Base-by-base conservation (phyloP, 257 asterid species). In the Marsdenia floribunda region DNA sequence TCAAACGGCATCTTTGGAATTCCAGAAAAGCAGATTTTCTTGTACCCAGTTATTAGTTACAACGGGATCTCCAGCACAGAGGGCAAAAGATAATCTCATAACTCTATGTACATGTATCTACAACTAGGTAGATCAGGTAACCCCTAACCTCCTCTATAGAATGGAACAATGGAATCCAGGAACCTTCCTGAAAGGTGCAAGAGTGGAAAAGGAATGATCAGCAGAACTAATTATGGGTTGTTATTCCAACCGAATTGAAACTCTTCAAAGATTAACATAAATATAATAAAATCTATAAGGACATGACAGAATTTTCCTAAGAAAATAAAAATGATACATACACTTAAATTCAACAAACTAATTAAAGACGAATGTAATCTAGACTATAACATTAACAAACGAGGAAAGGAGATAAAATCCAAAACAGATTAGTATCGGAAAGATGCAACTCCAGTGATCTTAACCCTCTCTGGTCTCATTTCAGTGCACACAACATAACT, bases 1-100 rank as follows among this genome's bases (percentile, higher is more conserved):
- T 85, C 88, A 86, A 90, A 86, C 66, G 90, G 96, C 98, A 93
- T 93, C 81, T 85, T 87, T 71, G 75, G 63, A 77, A 72, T 49
- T 80, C 80, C 70, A 74, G 59, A 18, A 72, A 74, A 58, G 76
- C 19, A 82, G 76, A 81, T 64, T 77, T 55, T 26, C 80, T 54
- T 14, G 63, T 67, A 81, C 70, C 71, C 69, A 77, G 53, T 77
- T 59, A 79, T 60, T 54, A 72, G 70, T 76, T 74, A 76, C 33
- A 77, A 76, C 49, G 72, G 85, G 77, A 75, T 61, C 87, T 75
- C 85, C 74, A 83, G 79, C 76, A 78, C 77, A 81, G 72, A 57
- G 22, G 44, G 52, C 33, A 68, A 80, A 80, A 74, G 81, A 81
- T 72, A 82, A 86, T 92, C 81, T 92, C 97, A 92, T 89, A 84